Conservation (phyloP, 257 asterid species). For the Osmanthus fragrans region DNA sequence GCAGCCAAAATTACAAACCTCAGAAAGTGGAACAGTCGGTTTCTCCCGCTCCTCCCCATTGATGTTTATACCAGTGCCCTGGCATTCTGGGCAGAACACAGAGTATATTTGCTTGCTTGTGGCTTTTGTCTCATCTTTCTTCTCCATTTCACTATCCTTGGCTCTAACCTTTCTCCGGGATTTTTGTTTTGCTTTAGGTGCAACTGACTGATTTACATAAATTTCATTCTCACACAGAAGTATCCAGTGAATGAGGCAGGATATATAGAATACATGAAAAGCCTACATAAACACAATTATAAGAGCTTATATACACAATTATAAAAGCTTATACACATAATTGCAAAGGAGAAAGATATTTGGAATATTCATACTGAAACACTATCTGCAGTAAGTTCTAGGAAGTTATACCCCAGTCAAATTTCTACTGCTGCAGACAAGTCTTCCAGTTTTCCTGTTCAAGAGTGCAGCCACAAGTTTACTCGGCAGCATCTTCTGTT, state of each 20-base stretch:
- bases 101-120: slow-evolving; percentile 39
- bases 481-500: slow-evolving; percentile 77
- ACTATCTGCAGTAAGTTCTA: slow-evolving; percentile 1
- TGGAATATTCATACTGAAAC: slow-evolving; percentile 4
- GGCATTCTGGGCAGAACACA: slow-evolving; percentile 84
- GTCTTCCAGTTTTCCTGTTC: slow-evolving; percentile 76
- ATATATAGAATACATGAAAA: slow-evolving; percentile 79
- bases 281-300: slow-evolving; percentile 52
- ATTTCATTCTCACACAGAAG: slow-evolving; percentile 75
- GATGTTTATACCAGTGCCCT: slow-evolving; percentile 70
- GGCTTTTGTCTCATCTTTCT: slow-evolving; percentile 35
- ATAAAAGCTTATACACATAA: neutral
- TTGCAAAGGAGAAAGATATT: slow-evolving; percentile 2
- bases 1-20: slow-evolving; percentile 44
- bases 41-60: slow-evolving; percentile 68
- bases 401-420: slow-evolving; percentile 64
- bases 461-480: slow-evolving; percentile 86
- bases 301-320: slow-evolving; percentile 20
- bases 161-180: slow-evolving; percentile 55
- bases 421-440: slow-evolving; percentile 92
- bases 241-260: slow-evolving; percentile 91
- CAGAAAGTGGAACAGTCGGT: slow-evolving; percentile 69
- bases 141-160: slow-evolving; percentile 39
- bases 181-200: slow-evolving; percentile 43
- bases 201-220: slow-evolving; percentile 41